Conservation (phyloP, 2,329 filamentous ascomycete genomes). For the Fusarium gaditjirri region DNA sequence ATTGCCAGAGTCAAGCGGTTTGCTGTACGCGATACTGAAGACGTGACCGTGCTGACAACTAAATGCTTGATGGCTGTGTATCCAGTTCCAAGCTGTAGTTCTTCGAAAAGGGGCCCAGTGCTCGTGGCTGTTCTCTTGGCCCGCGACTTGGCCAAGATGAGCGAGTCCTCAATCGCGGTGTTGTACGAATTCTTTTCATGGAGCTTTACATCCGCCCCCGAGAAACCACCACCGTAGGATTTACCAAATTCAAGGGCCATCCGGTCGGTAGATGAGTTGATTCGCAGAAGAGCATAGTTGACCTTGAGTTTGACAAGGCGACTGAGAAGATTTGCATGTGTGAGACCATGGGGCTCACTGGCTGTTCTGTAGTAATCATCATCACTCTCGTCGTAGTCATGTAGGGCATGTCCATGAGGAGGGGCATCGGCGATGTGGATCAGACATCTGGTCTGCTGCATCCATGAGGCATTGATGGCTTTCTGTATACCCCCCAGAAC, state of each 20-base stretch:
- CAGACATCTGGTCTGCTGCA: conserved; percentile 46
- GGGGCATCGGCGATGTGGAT: conserved; percentile 32
- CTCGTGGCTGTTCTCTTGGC: conserved; percentile 8
- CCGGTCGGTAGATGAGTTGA: background rate
- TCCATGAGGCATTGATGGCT: conserved; percentile 48
- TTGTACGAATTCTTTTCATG: background rate
- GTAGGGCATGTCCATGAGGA: conserved; percentile 16
- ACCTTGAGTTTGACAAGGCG: background rate
- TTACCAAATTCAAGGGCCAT: background rate
- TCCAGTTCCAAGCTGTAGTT: conserved; percentile 1
- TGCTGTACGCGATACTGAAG: conserved; percentile 25
- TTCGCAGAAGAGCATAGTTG: conserved; percentile 22
- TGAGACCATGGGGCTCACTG: background rate
- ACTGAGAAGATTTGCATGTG: background rate
- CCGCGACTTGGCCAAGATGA: background rate
- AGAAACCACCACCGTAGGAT: background rate
- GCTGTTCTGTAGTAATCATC: conserved; percentile 2
- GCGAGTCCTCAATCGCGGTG: background rate
- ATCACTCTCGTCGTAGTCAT: background rate
- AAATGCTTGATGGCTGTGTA: conserved; percentile 14
- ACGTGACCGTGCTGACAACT: conserved; percentile 23
- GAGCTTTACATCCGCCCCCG: background rate
- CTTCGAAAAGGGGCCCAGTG: conserved; percentile 8
- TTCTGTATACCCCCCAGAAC: conserved; percentile 49
- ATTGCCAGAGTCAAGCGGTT: background rate